Base-by-base conservation (phyloP, 2,329 filamentous ascomycete species). In the Fusarium paranaense region DNA sequence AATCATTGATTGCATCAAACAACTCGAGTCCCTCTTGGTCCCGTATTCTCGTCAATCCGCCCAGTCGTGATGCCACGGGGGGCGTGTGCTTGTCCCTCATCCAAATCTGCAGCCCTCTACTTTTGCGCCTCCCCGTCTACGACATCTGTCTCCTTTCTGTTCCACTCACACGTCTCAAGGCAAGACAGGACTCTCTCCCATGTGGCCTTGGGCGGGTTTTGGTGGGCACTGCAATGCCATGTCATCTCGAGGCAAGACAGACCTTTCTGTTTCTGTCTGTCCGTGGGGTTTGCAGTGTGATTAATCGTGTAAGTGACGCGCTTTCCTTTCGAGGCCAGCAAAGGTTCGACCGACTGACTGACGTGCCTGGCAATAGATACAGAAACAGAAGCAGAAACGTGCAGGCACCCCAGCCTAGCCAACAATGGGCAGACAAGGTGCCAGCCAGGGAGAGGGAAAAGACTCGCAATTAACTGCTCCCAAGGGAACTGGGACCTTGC, bases 141-240 rank as follows among this genome's bases (percentile, higher is more conserved):
- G 47, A 32, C 47, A 35, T 64, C 33, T 45, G 37, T 57, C 33
- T 57, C 52, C 32, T 56, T 54, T 27, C 62, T 33, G 71, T 74
- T 57, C 65, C 61, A 67, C 64, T 63, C 70, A 50, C 64, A 71
- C 65, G 60, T 65, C 62, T 64, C 64, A 52, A 73, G 69, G 69
- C 71, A 76, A 77, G 71, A 76, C 69, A 77, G 71, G 66, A 62
- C 42, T 75, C 71, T 72, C 61, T 64, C 47, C 71, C 65, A 71
- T 71, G 69, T 71, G 69, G 71, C 69, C 59, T 60, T 66, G 64
- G 42, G 68, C 64, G 58, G 18, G 57, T 68, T 62, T 71, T 71
- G 52, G 38, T 62, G 32, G 60, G 45, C 70, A 47, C 45, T 59
- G 71, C 71, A 74, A 63, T 72, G 71, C 71, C 68, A 74, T 74